Base-by-base conservation (phyloP, 192 early-diverging fungal genomes). In the Coemansia sp. region DNA sequence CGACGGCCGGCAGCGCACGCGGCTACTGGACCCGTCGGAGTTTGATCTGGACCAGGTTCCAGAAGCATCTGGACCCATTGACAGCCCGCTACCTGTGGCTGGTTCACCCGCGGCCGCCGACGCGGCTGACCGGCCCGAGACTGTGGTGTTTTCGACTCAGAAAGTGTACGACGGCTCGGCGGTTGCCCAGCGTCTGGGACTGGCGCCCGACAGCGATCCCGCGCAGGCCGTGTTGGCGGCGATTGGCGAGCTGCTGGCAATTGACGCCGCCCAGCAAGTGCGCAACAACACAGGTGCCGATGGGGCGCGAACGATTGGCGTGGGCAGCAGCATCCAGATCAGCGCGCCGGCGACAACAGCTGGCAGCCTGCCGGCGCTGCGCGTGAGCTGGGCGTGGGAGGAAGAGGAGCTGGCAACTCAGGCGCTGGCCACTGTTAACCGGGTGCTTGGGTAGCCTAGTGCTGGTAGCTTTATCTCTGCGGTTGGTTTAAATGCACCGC, bases 391-490 rank as follows among this genome's bases (percentile, higher is more conserved):
- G 86, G 65, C 82, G 14, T 86, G 81, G 62, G 67, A 76, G 19
- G 86, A 88, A 45, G 84, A 88, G 27, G 83, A 81, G 42, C 66
- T 88, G 23, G 86, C 86, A 0, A 83, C 80, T 6, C 57, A 72
- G n/a, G 60, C 82, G 12, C 60, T 88, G 17, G 75, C 78, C 9
- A 59, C 80, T 20, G 62, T 88, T 9, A 81, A 84, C 35, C 64
- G 70, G 1, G 58, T 75, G 0, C 50, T 71, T 6, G 62, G 62
- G 0, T 64, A 48, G n/a, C n/a, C n/a, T n/a, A n/a, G n/a, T n/a
- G n/a, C n/a, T n/a, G n/a, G n/a, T n/a, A n/a, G n/a, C n/a, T n/a
- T n/a, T n/a, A n/a, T n/a, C n/a, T n/a, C n/a, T n/a, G n/a, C n/a
- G n/a, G n/a, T n/a, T n/a, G n/a, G n/a, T n/a, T n/a, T n/a, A n/a